phyloP scores from a whole-genome alignment of 225 moss, liverwort and hornwort species.

The Pseudisothecium myosuroides region DNA sequence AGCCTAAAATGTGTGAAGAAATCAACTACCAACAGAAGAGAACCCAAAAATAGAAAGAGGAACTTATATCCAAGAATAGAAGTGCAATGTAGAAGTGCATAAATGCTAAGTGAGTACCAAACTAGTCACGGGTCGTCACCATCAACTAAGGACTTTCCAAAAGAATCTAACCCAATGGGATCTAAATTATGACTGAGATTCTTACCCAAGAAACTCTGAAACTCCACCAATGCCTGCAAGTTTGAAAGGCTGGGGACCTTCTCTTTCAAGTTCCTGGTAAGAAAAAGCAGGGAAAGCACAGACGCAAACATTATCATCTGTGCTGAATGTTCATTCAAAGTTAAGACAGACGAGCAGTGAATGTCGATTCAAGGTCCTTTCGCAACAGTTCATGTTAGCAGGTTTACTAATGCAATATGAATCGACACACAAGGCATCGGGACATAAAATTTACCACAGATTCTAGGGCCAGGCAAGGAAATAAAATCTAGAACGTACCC shows the following conservation, averaged over 20 bases:
- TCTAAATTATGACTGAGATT: neutral
- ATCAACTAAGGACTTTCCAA: neutral
- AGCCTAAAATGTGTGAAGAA: neutral
- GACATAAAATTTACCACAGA: neutral
- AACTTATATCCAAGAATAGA: neutral
- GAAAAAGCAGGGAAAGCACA: neutral
- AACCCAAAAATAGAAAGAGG: neutral
- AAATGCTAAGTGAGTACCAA: neutral
- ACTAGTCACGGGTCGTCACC: neutral
- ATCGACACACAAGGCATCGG: neutral
- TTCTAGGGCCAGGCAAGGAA: neutral
- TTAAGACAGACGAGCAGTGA: neutral
- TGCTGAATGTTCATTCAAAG: neutral
- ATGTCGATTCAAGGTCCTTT: neutral
- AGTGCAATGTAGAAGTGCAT: neutral
- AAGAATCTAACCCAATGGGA: neutral
- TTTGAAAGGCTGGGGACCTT: conserved; percentile 60
- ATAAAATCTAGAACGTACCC: conserved; percentile 9
- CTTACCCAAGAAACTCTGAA: conserved; percentile 76
- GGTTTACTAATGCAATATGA: neutral
- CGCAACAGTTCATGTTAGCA: neutral
- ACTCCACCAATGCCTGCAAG: conserved; percentile 81
- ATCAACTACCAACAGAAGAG: neutral
- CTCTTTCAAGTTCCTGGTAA: conserved; percentile 58
- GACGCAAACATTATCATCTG: neutral